Base-by-base conservation (phyloP, 176 grass and related monocot species). In the Carex pumila region DNA sequence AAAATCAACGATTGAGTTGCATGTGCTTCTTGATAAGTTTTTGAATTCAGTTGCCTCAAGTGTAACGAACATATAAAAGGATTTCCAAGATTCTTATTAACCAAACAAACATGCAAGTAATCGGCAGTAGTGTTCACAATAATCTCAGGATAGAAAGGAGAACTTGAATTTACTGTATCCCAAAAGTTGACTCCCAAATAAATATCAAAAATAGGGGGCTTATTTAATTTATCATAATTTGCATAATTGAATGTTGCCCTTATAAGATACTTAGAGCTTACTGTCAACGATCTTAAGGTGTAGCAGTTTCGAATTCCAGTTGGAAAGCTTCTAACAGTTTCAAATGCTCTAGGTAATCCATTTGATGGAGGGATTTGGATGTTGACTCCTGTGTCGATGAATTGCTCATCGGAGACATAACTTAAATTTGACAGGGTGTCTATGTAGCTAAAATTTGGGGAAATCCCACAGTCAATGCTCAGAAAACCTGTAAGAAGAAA, bases 61-160 rank as follows among this genome's bases (percentile, higher is more conserved):
- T 88, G 81, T 14, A 92, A 17, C 12, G 82, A 70, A 61, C 85
- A 92, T 5, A 92, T 88, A 60, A 90, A 90, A 14, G 91, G 85
- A 80, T 61, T 77, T 6, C 86, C 91, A 11, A 17, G 63, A 21
- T 72, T 79, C 65, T 45, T 90, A 34, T 84, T 81, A 2, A 86
- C 86, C 14, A 93, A n/a, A 55, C 91, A 93, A 56, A 88, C 86
- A 63, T 85, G 60, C 74, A 93, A 49, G 73, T 84, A 86, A 77
- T 88, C 80, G 5, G 65, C 4, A 5, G 1, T 80, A 79, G 90
- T 69, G 3, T 87, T 65, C 66, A 74, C 61, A 58, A 87, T 87
- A 65, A 87, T 59, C 19, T 92, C 90, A 22, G 85, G 79, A 61
- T 57, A 79, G 54, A 85, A 87, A 79, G n/a, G 12, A 3, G 45